phyloP scores from a whole-genome alignment of 2,329 filamentous ascomycete genomes.

The Spiromastix sp. region DNA sequence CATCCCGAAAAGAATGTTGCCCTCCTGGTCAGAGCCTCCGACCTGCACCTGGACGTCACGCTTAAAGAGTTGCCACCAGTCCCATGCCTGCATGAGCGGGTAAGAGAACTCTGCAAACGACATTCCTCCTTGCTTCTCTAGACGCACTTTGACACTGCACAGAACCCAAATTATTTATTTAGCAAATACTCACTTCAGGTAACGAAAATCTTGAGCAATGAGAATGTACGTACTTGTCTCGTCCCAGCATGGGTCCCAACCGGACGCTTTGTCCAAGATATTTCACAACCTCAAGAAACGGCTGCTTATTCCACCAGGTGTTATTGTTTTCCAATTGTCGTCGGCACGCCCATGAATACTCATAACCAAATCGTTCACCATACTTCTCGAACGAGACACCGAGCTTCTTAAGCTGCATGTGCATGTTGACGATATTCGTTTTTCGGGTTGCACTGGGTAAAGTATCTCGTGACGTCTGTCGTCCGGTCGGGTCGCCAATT shows the following conservation, averaged over 20 bases:
- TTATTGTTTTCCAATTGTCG: conserved; percentile 70
- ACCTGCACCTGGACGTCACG: conserved; percentile 72
- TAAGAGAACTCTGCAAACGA: conserved; percentile 90
- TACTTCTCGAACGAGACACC: conserved; percentile 64
- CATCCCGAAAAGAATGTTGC: conserved; percentile 86
- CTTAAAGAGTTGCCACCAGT: conserved; percentile 84
- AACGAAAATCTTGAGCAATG: too few species aligned
- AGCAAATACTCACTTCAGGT: too few species aligned
- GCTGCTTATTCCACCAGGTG: conserved; percentile 64
- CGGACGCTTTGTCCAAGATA: conserved; percentile 64
- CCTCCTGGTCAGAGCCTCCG: conserved; percentile 90
- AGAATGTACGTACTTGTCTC: conserved; percentile 61
- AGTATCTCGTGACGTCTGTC: conserved; percentile 29
- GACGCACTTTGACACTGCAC: conserved; percentile 62
- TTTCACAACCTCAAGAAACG: conserved; percentile 64
- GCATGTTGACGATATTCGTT: conserved; percentile 39
- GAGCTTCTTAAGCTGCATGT: conserved; percentile 47
- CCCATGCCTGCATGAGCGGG: conserved; percentile 87
- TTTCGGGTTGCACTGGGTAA: conserved; percentile 30
- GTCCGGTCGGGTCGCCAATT: conserved; percentile 38
- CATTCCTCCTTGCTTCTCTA: conserved; percentile 83
- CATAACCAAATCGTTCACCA: conserved; percentile 54
- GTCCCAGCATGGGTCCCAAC: conserved; percentile 75
- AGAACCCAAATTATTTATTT: background rate
- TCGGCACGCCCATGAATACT: conserved; percentile 54